phyloP scores from a whole-genome alignment of 139 green algal genomes.

The Tetradesmus lagerheimii region DNA sequence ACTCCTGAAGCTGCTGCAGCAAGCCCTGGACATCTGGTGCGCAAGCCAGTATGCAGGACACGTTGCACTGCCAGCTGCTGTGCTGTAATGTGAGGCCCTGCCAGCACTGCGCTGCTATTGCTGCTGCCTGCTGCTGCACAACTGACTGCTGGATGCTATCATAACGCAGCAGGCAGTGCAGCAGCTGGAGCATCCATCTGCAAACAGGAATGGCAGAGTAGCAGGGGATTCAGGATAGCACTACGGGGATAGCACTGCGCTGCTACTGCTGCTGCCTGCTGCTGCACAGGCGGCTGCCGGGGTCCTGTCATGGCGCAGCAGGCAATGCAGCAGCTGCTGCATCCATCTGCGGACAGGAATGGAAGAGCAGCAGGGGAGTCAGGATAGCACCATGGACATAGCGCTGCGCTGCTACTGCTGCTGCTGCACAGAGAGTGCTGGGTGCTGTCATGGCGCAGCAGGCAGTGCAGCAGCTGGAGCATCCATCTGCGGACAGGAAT shows the following conservation, averaged over 20 bases:
- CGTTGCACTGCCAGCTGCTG: neutral
- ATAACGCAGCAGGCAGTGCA: neutral
- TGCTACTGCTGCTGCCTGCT: neutral
- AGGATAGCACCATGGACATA: no score
- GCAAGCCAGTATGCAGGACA: neutral
- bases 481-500: neutral
- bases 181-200: neutral
- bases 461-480: neutral
- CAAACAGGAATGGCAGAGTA: neutral
- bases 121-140: neutral
- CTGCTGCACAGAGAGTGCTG: neutral
- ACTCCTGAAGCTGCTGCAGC: slow-evolving; percentile 1
- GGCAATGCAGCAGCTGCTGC: neutral
- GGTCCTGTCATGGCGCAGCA: neutral
- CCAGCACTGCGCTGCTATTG: neutral
- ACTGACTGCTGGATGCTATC: neutral
- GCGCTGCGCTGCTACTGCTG: neutral
- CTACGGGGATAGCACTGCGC: neutral
- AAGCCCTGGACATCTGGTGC: neutral
- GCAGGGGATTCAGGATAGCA: neutral
- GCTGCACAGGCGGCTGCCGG: no score
- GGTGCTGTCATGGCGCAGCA: neutral
- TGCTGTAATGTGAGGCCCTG: neutral
- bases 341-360: neutral
- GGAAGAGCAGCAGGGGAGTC: no score